Evolutionary conservation across 2,329 filamentous ascomycete genomes (phyloP).

Genomic region (Verticillium albo-atrum): DNA sequence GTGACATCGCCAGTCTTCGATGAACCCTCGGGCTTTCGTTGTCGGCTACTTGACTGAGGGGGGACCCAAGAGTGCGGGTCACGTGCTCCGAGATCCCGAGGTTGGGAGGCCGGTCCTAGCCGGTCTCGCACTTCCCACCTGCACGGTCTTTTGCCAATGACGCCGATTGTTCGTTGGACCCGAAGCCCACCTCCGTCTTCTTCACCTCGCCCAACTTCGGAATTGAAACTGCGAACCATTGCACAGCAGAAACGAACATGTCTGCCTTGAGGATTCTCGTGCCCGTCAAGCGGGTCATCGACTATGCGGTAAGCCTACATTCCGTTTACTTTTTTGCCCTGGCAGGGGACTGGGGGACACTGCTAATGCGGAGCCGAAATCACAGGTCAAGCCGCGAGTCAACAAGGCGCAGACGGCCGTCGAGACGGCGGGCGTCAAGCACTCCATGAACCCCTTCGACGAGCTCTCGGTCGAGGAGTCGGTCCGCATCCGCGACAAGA

Average conservation of each 20-base stretch:
- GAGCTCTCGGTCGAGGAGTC: slow-evolving; percentile 97
- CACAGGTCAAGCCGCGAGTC: slow-evolving; percentile 63
- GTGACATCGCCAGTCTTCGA: neutral
- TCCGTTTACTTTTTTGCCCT: neutral
- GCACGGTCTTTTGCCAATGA: slow-evolving; percentile 14
- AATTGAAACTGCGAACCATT: neutral
- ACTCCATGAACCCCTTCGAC: slow-evolving; percentile 99
- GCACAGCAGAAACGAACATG: slow-evolving; percentile 7
- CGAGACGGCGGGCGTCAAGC: slow-evolving; percentile 89
- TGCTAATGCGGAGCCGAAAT: neutral
- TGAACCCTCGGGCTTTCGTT: neutral
- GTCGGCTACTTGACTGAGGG: neutral
- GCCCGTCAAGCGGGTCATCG: slow-evolving; percentile 79
- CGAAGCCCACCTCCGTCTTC: slow-evolving; percentile 5
- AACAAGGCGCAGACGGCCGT: slow-evolving; percentile 77
- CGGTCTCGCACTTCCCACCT: slow-evolving; percentile 26
- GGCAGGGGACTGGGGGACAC: neutral
- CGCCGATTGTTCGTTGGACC: slow-evolving; percentile 1
- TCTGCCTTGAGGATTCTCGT: slow-evolving; percentile 55
- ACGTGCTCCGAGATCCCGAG: slow-evolving; percentile 33
- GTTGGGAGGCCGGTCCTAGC: slow-evolving; percentile 39
- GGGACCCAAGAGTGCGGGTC: slow-evolving; percentile 14
- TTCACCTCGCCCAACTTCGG: neutral
- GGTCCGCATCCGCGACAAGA: slow-evolving; percentile 88
- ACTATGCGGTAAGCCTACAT: slow-evolving; percentile 67